Evolutionary conservation across 441 rosid species (phyloP).

Genomic region (Erodium texanum): DNA sequence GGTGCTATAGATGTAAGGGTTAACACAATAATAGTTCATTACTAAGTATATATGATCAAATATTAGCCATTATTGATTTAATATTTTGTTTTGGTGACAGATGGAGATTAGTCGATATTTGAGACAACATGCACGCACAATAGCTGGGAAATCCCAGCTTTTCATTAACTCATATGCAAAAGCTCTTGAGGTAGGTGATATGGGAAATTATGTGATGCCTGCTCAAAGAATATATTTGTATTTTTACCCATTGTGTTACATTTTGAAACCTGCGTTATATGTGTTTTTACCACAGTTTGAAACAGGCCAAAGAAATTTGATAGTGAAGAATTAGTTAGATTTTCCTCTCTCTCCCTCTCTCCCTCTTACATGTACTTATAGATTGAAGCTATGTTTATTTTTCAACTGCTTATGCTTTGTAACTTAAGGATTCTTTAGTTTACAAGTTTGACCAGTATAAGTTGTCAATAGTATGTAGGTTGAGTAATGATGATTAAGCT

Average conservation of each 20-base stretch:
- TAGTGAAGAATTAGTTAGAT: background rate
- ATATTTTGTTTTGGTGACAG: slow-evolving; percentile 30
- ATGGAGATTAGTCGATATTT: slow-evolving; percentile 92
- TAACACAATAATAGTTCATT: background rate
- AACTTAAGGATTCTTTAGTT: background rate
- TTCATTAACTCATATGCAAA: slow-evolving; percentile 96
- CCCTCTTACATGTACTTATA: background rate
- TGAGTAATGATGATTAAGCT: background rate
- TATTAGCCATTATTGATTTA: slow-evolving; percentile 13
- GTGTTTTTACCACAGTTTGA: background rate
- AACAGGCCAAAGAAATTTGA: background rate
- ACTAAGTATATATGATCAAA: background rate
- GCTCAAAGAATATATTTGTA: background rate
- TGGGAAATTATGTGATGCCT: background rate
- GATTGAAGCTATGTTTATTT: background rate
- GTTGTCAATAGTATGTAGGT: background rate
- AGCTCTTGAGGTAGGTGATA: slow-evolving; percentile 77
- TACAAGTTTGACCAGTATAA: background rate
- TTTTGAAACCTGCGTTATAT: background rate
- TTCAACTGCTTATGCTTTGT: background rate
- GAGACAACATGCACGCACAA: slow-evolving; percentile 92
- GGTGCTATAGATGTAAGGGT: slow-evolving; percentile 95
- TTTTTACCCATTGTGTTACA: background rate
- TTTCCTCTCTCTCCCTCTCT: background rate
- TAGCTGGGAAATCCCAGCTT: slow-evolving; percentile 92